Evolutionary conservation across 345 rosid genomes (phyloP).

Genomic region (Combretum micranthum): DNA sequence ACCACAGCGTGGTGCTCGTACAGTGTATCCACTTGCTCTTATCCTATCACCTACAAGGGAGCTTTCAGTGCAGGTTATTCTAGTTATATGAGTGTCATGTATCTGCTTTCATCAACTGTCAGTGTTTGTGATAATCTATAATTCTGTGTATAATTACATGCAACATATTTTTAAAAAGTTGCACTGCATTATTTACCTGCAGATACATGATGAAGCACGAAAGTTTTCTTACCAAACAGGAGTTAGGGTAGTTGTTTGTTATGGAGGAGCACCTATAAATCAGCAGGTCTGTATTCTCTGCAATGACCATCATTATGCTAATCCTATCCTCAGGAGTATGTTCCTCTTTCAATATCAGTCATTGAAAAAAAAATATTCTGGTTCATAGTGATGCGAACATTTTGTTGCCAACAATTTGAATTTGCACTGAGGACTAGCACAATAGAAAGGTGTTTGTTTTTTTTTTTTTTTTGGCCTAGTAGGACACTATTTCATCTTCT

Average conservation of each 20-base stretch:
- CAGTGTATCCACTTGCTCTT: constrained; percentile 85
- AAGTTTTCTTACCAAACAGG: constrained; percentile 97
- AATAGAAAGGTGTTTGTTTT: too few species aligned
- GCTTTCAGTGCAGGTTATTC: constrained; percentile 79
- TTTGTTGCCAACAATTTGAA: too few species aligned
- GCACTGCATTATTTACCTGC: constrained; percentile 15
- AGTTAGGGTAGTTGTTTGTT: constrained; percentile 92
- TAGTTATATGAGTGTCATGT: not conserved
- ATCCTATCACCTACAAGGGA: constrained; percentile 98
- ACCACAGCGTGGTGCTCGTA: constrained; percentile 71
- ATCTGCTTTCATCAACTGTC: not conserved
- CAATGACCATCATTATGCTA: not conserved
- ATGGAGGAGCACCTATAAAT: constrained; percentile 95
- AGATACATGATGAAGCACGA: constrained; percentile 97
- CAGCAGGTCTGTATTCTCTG: constrained; percentile 55
- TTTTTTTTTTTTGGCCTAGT: too few species aligned
- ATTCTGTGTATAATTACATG: not conserved
- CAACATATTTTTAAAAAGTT: too few species aligned
- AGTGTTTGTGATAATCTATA: not conserved
- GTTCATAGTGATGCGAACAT: too few species aligned
- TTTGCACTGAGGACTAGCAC: too few species aligned
- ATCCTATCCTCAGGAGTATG: too few species aligned
- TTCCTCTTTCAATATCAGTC: too few species aligned
- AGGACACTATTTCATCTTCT: too few species aligned
- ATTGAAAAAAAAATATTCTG: too few species aligned